Conservation (phyloP, 225 moss, liverwort and hornwort species). For the Rhytidiadelphus loreus region DNA sequence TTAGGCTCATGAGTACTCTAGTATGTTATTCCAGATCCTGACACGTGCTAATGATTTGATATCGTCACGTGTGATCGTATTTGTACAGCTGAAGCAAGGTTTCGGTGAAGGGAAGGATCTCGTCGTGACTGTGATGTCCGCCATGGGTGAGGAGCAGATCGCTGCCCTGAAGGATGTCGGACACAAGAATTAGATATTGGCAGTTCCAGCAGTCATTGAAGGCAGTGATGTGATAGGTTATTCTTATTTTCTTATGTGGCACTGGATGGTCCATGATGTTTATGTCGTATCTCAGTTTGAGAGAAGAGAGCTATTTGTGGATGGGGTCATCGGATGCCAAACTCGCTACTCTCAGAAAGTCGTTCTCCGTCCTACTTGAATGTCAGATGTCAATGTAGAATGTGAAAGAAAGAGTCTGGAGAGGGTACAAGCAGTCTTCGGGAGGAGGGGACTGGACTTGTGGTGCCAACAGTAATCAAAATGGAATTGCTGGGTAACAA, state of each 20-base stretch:
- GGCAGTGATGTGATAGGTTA: slow-evolving; percentile 1
- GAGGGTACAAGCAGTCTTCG: slow-evolving; percentile 20
- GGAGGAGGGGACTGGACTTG: slow-evolving; percentile 22
- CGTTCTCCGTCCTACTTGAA: slow-evolving; percentile 12
- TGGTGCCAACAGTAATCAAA: slow-evolving; percentile 29
- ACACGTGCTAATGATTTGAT: no score
- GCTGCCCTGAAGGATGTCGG: slow-evolving; percentile 89
- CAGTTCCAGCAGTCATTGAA: background rate
- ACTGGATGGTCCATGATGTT: slow-evolving; percentile 32
- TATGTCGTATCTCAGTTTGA: slow-evolving; percentile 25
- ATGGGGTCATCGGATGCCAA: slow-evolving; percentile 14
- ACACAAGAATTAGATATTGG: slow-evolving; percentile 35
- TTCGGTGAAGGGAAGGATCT: slow-evolving; percentile 88
- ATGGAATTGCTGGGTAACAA: slow-evolving; percentile 37
- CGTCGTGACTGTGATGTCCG: slow-evolving; percentile 89
- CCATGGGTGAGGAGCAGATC: slow-evolving; percentile 99
- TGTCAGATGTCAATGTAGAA: slow-evolving; percentile 8
- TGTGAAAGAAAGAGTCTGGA: slow-evolving; percentile 15
- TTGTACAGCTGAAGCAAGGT: slow-evolving; percentile 71
- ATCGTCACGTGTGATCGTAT: background rate
- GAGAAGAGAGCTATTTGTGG: slow-evolving; percentile 22
- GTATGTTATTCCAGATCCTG: background rate
- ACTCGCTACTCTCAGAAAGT: slow-evolving; percentile 3
- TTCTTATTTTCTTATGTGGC: slow-evolving; percentile 31
- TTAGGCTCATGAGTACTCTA: background rate